phyloP scores from a whole-genome alignment of 2,329 filamentous ascomycete genomes.

The Ilyonectria sp. region DNA sequence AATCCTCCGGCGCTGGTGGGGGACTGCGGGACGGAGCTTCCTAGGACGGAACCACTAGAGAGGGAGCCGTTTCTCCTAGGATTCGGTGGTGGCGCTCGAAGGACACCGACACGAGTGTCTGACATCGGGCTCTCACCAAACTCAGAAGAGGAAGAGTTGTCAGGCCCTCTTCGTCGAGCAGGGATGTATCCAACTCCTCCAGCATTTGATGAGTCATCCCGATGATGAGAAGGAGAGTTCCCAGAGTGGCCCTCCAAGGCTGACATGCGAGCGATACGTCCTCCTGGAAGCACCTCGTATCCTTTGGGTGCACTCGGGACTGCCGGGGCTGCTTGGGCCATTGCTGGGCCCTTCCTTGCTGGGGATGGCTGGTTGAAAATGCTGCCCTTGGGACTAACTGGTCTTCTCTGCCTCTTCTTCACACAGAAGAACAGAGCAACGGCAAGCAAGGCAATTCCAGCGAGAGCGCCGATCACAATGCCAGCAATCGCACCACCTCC shows the following conservation, averaged over 20 bases:
- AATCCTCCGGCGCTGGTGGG: constrained; percentile 80
- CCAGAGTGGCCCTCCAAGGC: constrained; percentile 85
- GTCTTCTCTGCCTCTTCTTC: constrained; percentile 63
- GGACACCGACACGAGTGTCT: constrained; percentile 68
- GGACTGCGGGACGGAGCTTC: constrained; percentile 79
- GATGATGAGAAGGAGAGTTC: constrained; percentile 71
- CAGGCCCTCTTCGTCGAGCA: constrained; percentile 61
- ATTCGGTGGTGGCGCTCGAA: constrained; percentile 69
- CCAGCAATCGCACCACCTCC: constrained; percentile 93
- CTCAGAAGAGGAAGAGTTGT: constrained; percentile 80
- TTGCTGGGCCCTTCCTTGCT: constrained; percentile 64
- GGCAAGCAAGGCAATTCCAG: constrained; percentile 78
- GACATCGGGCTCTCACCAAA: constrained; percentile 82
- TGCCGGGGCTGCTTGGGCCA: constrained; percentile 55
- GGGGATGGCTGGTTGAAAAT: constrained; percentile 94
- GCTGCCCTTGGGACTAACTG: constrained; percentile 76
- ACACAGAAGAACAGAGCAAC: constrained; percentile 80
- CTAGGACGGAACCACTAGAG: constrained; percentile 85
- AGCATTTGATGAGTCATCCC: constrained; percentile 55
- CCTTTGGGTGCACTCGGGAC: constrained; percentile 60
- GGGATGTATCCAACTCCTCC: constrained; percentile 65
- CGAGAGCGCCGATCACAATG: constrained; percentile 85
- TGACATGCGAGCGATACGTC: constrained; percentile 95
- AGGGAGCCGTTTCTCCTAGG: constrained; percentile 88
- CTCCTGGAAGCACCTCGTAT: constrained; percentile 85